Evolutionary conservation across 2,329 filamentous ascomycete genomes (phyloP), one percentile per base, ranked within the genome.

Genomic region (Scedosporium apiospermum): DNA sequence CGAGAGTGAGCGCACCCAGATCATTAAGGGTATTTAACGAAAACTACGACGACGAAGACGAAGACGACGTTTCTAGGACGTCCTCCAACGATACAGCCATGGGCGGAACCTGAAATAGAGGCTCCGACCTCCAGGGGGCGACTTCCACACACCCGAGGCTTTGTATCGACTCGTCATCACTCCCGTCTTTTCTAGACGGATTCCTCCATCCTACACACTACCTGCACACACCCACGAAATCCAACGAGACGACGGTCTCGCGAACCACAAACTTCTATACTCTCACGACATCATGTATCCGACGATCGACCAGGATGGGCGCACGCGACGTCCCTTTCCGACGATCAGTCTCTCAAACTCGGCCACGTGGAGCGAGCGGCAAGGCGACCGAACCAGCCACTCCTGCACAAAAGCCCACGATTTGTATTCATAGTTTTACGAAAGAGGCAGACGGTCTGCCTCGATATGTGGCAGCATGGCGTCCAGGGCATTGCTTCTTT

Each of bases 1-100:
- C 72, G 91, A 97, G 76, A 86, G 88, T 63, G 93, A 99, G 82
- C 84, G 93, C 72, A 99, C 95, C 57, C 89, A 93, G 66, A 92
- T 96, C 70, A 95, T 98, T 78, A 93, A 90, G 77, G 93, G 93
- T 65, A 88, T 96, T 74, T 96, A 84, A 76, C 44, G 65, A 65
- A 62, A 62, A 63, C 57, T 63, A 65, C 59, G 64, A 65, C 34
- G 65, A 65, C 57, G 63, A 64, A 38, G 60, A 61, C 46, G 49
- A 57, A 27, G 46, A 55, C 30, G 23, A 27, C 23, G 23, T 21
- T 4, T 55, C 58, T 3, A 34, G 10, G 34, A 26, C 44, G 23
- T 9, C 44, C 59, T 46, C 23, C n/a, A 18, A 4, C 44, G 59
- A 61, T 14, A 14, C n/a, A 6, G 23, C 23, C n/a, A 61, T 61